Base-by-base conservation (phyloP, 805 yeast species). In the Cyberlindnera misumaiensis region DNA sequence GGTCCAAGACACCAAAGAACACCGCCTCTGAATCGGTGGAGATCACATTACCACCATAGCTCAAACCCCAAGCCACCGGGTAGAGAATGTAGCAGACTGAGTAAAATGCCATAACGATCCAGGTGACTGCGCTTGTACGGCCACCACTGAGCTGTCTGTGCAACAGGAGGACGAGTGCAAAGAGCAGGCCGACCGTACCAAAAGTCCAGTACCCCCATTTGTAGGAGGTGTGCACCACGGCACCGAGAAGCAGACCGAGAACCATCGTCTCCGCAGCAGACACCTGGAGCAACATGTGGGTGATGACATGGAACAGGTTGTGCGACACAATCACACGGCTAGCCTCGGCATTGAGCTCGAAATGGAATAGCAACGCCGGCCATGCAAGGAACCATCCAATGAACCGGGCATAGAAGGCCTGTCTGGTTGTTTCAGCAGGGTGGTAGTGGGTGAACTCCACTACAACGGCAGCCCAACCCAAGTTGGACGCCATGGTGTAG, bases 151-250 rank as follows among this genome's bases (percentile, higher is more conserved):
- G 39, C 49, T 69, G 66, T 32, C 62, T 54, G 30, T 45, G 46
- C 18, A 56, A 24, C 24, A 59, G 30, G 46, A 53, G 35, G 15
- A 44, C 43, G 30, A 69, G 55, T 14, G 65, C 65, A 39, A 64
- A 62, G 42, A 73, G 44, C 58, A 67, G 61, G 28, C 69, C 67
- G 42, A 58, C 58, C 30, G 64, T 64, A 24, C 73, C 77, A 55
- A 79, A 73, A 6, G 73, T 68, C 59, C 73, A 79, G 64, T 74
- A 78, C 55, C 85, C 86, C 83, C 83, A 79, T 56, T 75, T 79
- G 59, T 79, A 79, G 32, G 74, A 59, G 8, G 81, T 68, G 26
- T 55, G 46, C 42, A 79, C 72, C 46, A 79, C 61, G 15, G 72
- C 43, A 50, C 83, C 84, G 52, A 79, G 68, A 55, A 79, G 66